Evolutionary conservation across 2,329 filamentous ascomycete genomes (phyloP), one percentile per base, ranked within the genome.

Genomic region (Aspergillus sp.): DNA sequence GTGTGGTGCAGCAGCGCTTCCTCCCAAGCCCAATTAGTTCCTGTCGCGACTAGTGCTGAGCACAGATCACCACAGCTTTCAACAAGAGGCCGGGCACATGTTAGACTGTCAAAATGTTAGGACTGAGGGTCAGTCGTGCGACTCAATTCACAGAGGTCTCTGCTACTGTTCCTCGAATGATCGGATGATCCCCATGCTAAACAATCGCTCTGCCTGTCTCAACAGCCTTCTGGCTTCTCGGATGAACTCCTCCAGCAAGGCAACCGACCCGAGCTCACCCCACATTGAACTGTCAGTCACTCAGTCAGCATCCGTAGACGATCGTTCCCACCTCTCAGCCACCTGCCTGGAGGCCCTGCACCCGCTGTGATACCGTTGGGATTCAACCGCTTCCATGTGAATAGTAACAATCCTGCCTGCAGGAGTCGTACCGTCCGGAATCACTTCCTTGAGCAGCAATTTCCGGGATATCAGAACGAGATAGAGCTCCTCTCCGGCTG

Each of bases 41-140:
- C 34, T 15, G 34, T 36, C 13, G 15, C 5, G 34, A 36, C 34
- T 48, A 57, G 55, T 38, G 20, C 39, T 22, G 47, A 18, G 47
- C 53, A 56, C 53, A n/a, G 53, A 51, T 55, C 53, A 15, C 52
- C 18, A 48, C 26, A 20, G 42, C 42, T 43, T 36, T 41, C 26
- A 30, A 30, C 26, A 9, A 30, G 9, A 30, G 26, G 26, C 26
- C 8, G 8, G 26, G 11, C 11, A 9, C 9, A 30, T 30, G 26
- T 30, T 30, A 30, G 26, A 30, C 26, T 30, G 26, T 9, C 26
- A 30, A 9, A 30, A 9, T 30, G 26, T 30, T 1, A 11, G 26
- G 26, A 30, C 26, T 30, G 26, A 4, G 9, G 26, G 26, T 30
- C 26, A 11, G 26, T 30, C 26, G 26, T 30, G 26, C 26, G 26